Conservation (phyloP, 768 basidiomycete genomes). For the Tulasnella sp. region DNA sequence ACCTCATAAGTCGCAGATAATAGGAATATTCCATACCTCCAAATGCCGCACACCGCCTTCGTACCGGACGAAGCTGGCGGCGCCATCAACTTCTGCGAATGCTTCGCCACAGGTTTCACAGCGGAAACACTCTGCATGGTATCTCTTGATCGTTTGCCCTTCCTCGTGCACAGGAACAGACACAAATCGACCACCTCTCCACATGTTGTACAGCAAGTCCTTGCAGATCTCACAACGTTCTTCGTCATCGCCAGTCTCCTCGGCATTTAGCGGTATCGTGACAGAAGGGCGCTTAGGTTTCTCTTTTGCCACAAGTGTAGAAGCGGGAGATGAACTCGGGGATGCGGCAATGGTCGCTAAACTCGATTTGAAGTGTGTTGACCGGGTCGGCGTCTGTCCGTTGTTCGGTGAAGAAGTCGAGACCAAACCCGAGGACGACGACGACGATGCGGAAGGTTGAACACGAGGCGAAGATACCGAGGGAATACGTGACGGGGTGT, state of each 20-base stretch:
- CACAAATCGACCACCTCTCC: conserved; percentile 53
- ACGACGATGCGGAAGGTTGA: not conserved
- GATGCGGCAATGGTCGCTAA: conserved; percentile 34
- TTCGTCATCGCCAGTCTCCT: conserved; percentile 34
- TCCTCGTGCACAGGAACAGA: conserved; percentile 50
- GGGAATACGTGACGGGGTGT: conserved; percentile 17
- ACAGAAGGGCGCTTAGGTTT: not conserved
- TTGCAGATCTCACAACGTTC: conserved; percentile 59
- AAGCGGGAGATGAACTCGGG: conserved; percentile 52
- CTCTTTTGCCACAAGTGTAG: conserved; percentile 26
- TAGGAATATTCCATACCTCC: conserved; percentile 42
- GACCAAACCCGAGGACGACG: not conserved
- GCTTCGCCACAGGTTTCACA: conserved; percentile 60
- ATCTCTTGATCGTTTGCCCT: conserved; percentile 33
- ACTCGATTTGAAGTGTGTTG: not conserved
- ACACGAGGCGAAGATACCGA: conserved; percentile 6
- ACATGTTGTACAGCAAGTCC: conserved; percentile 53
- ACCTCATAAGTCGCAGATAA: not conserved
- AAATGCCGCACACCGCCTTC: conserved; percentile 65
- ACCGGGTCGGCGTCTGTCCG: not conserved
- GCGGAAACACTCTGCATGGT: conserved; percentile 72
- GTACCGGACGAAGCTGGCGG: conserved; percentile 66
- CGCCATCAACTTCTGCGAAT: conserved; percentile 62
- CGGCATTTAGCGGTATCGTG: not conserved
- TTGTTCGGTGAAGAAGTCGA: not conserved